Conservation (phyloP, 2,329 filamentous ascomycete genomes). For the Shiraia bambusicola region DNA sequence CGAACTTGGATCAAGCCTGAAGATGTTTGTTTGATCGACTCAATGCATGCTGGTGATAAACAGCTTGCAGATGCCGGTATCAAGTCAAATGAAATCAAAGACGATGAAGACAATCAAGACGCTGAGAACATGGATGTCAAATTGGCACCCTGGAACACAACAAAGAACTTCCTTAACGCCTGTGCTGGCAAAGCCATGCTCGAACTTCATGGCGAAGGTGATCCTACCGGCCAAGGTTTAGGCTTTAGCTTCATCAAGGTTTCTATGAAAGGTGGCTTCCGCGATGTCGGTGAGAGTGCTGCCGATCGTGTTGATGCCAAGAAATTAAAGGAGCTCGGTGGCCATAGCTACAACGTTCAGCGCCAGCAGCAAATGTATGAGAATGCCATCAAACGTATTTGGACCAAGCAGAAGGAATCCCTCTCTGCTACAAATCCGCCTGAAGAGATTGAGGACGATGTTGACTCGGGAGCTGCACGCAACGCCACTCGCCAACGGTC, state of each 20-base stretch:
- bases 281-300: constrained; percentile 83
- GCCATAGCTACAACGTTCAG: constrained; percentile 96
- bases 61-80: constrained; percentile 90
- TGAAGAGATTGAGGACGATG: constrained; percentile 71
- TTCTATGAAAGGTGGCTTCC: constrained; percentile 98
- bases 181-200: constrained; percentile 96
- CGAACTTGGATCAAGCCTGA: constrained; percentile 91
- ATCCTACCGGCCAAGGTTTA: constrained; percentile 89
- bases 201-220: constrained; percentile 88
- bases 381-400: constrained; percentile 86
- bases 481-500: constrained; percentile 54
- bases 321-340: constrained; percentile 66
- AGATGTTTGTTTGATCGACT: constrained; percentile 89
- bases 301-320: constrained; percentile 85
- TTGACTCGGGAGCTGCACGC: constrained; percentile 53
- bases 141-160: constrained; percentile 93
- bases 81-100: constrained; percentile 66
- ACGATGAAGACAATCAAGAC: constrained; percentile 61
- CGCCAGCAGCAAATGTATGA: constrained; percentile 91
- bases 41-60: constrained; percentile 93
- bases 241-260: constrained; percentile 97
- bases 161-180: constrained; percentile 93
- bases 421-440: constrained; percentile 73
- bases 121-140: constrained; percentile 81
- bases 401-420: constrained; percentile 81